Base-by-base conservation (phyloP, 257 asterid species). In the Linderniella brevidens region DNA sequence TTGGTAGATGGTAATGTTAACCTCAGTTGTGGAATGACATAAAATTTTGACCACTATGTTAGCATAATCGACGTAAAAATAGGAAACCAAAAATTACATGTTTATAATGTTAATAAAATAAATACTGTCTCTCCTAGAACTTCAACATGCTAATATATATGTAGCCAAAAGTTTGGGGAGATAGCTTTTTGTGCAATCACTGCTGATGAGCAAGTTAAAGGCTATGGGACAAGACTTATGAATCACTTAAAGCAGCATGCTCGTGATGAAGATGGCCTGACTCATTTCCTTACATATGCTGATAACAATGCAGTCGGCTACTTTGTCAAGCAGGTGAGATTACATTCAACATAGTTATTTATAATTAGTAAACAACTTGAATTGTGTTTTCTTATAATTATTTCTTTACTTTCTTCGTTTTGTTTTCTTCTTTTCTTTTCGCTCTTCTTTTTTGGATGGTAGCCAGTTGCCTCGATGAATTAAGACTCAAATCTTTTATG, bases 221-320 rank as follows among this genome's bases (percentile, higher is more conserved):
- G 99, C 59, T 90, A 85, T 59, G 99, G 99, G 19, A 85, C 99
- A 51, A 73, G 99, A 68, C 74, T 90, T 63, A 90, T 90, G 98
- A 90, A 85, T 69, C 94, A 90, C 75, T 70, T 90, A 45, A 90
- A 90, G 75, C 83, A 81, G 75, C 80, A 81, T 52, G 99, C 99
- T 37, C 99, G 96, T 57, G 99, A 90, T 71, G 78, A 63, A 56
- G 99, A 90, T 65, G 94, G 93, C 42, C 65, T 85, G 50, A 75
- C 99, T 42, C 99, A 90, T 65, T 90, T 90, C 63, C 88, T 90
- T 66, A 90, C 99, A 3, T 90, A 85, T 71, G 96, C 99, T 56
- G 99, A 90, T 73, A 90, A 90, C 66, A 85, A 90, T 62, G 99
- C 99, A 37, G 99, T 90, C 58, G 99, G 99, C 59, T 90, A 90